A percentile compares a stretch with the other conserved stretches of the same genome.
Evolutionary conservation across 257 asterid species (phyloP).

Genomic region (Lithospermum erythrorhizon): DNA sequence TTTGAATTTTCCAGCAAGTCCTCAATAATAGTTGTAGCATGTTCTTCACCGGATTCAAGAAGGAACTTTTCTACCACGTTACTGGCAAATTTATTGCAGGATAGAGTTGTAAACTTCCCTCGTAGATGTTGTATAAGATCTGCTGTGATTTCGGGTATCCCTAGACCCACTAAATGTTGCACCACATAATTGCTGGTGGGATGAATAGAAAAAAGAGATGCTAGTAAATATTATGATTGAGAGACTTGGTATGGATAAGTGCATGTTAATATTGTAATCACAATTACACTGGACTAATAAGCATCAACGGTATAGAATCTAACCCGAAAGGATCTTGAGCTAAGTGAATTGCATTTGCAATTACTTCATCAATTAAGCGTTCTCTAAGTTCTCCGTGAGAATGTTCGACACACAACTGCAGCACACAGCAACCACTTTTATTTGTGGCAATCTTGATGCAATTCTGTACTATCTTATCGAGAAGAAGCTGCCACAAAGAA

Average conservation of each 20-base stretch:
- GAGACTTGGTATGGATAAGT: not conserved
- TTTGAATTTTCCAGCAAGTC: conserved; percentile 40
- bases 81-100: conserved; percentile 64
- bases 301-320: conserved; percentile 3
- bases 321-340: conserved; percentile 79
- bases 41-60: conserved; percentile 19
- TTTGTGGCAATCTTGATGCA: conserved; percentile 49
- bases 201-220: conserved; percentile 3
- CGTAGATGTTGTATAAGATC: conserved; percentile 30
- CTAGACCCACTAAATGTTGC: conserved; percentile 53
- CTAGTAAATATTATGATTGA: not conserved
- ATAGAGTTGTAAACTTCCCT: conserved; percentile 39
- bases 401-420: conserved; percentile 50
- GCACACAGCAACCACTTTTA: conserved; percentile 69
- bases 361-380: conserved; percentile 31
- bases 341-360: conserved; percentile 35
- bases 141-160: conserved; percentile 27
- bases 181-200: conserved; percentile 63
- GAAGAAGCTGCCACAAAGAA: conserved; percentile 36
- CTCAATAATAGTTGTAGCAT: conserved; percentile 17
- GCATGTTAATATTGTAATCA: not conserved
- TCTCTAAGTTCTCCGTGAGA: conserved; percentile 41
- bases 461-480: conserved; percentile 31
- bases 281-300: conserved; percentile 5
- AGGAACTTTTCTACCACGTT: conserved; percentile 68